Conservation (phyloP, 2,329 filamentous ascomycete genomes). For the Neofusicoccum parvum region DNA sequence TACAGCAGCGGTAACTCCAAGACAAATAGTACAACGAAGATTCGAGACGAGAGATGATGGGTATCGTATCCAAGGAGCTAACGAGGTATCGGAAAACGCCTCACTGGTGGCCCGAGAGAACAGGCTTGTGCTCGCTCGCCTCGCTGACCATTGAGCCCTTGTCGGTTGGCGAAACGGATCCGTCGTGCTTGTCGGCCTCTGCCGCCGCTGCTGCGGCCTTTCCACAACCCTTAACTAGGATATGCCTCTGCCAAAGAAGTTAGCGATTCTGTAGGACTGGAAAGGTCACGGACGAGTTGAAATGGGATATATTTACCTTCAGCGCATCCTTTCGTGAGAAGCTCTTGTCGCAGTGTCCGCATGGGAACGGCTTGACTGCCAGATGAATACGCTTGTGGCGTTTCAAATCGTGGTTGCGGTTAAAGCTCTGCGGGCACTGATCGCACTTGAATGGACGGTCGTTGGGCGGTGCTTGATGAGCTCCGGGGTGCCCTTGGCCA, state of each 20-base stretch:
- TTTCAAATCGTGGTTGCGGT: slow-evolving; percentile 94
- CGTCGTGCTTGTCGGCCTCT: slow-evolving; percentile 33
- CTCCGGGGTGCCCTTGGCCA: slow-evolving; percentile 40
- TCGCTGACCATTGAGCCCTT: slow-evolving; percentile 19
- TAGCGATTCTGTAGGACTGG: slow-evolving; percentile 25
- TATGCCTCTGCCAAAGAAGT: slow-evolving; percentile 57
- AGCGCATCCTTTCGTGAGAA: slow-evolving; percentile 96
- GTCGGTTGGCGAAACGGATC: slow-evolving; percentile 19
- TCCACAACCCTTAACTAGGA: slow-evolving; percentile 68
- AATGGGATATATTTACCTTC: slow-evolving; percentile 66
- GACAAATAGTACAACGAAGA: slow-evolving; percentile 14
- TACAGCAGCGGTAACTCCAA: slow-evolving; percentile 2
- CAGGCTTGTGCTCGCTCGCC: slow-evolving; percentile 20
- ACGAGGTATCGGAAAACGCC: slow-evolving; percentile 5
- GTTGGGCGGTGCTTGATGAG: slow-evolving; percentile 56
- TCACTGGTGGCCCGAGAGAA: slow-evolving; percentile 6
- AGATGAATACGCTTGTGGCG: slow-evolving; percentile 94
- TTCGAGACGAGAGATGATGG: slow-evolving; percentile 1
- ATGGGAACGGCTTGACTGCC: slow-evolving; percentile 94
- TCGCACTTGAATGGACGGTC: slow-evolving; percentile 96
- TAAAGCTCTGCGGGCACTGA: slow-evolving; percentile 89
- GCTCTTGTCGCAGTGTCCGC: slow-evolving; percentile 88
- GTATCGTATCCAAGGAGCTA: slow-evolving; percentile 16
- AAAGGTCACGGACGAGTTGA: not conserved
- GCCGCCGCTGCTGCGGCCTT: slow-evolving; percentile 45